These are phyloP conservation scores for Aspergillus sp. DNA, from an alignment of 2,329 filamentous ascomycete species.

Conservation along the genomic window DNA sequence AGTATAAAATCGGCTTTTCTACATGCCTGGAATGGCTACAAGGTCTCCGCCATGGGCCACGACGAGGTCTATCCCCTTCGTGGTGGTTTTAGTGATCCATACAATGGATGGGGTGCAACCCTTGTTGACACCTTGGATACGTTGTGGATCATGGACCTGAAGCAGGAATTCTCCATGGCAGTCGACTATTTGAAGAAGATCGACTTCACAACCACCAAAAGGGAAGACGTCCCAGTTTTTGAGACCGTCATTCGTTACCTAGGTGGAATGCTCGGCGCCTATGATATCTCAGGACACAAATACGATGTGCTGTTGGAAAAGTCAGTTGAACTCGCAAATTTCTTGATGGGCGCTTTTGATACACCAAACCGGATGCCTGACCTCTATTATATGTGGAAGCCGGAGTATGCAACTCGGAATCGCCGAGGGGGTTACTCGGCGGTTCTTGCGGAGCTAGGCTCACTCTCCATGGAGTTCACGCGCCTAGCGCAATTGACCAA, in stretches of 20 bases:
- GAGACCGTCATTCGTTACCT: slow-evolving; percentile 91
- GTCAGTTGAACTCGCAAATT: slow-evolving; percentile 74
- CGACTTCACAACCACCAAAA: slow-evolving; percentile 74
- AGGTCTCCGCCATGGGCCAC: slow-evolving; percentile 74
- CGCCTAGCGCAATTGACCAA: slow-evolving; percentile 81
- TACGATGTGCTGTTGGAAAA: slow-evolving; percentile 73
- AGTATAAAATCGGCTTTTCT: slow-evolving; percentile 72
- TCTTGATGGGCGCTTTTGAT: slow-evolving; percentile 81
- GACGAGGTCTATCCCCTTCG: slow-evolving; percentile 80
- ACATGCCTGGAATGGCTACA: slow-evolving; percentile 82
- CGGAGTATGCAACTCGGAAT: slow-evolving; percentile 61
- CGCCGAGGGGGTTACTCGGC: slow-evolving; percentile 60
- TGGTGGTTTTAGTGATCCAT: slow-evolving; percentile 70
- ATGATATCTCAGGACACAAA: slow-evolving; percentile 74
- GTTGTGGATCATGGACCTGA: slow-evolving; percentile 80
- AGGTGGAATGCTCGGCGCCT: slow-evolving; percentile 80
- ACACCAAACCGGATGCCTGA: slow-evolving; percentile 93
- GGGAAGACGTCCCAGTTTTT: slow-evolving; percentile 78
- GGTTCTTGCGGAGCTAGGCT: slow-evolving; percentile 70
- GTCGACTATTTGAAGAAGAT: slow-evolving; percentile 68
- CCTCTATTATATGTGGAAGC: slow-evolving; percentile 76
- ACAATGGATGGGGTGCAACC: slow-evolving; percentile 89
- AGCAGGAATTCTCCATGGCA: slow-evolving; percentile 77
- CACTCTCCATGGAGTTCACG: slow-evolving; percentile 84
- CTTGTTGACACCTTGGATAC: slow-evolving; percentile 81